Conservation (phyloP, 495 filamentous ascomycete genomes). For the Cercophora sp. region DNA sequence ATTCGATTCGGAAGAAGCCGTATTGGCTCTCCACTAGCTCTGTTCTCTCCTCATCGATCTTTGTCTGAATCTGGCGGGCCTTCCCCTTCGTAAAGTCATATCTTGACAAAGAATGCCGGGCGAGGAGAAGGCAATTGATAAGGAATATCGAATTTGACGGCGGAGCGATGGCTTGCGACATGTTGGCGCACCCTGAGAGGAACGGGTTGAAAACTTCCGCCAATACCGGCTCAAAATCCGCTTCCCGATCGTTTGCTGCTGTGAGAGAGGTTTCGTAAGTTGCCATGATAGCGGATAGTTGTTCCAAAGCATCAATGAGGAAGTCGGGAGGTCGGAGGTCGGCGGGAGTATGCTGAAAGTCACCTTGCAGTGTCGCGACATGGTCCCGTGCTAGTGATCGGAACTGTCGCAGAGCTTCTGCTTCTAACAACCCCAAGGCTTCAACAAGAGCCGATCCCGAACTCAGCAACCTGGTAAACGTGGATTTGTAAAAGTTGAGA, state of each 20-base stretch:
- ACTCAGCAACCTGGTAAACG: conserved; percentile 76
- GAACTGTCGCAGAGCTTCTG: conserved; percentile 80
- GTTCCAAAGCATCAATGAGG: conserved; percentile 72
- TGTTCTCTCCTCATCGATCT: conserved; percentile 36
- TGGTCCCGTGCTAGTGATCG: conserved; percentile 73
- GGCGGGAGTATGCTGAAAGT: conserved; percentile 58
- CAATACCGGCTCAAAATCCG: conserved; percentile 75
- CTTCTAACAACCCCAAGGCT: conserved; percentile 61
- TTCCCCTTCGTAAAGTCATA: conserved; percentile 54
- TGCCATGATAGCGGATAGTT: conserved; percentile 69
- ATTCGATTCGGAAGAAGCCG: conserved; percentile 64
- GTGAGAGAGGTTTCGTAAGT: conserved; percentile 79
- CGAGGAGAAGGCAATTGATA: conserved; percentile 72
- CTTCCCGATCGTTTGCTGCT: conserved; percentile 48
- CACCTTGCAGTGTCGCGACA: conserved; percentile 65
- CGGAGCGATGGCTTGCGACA: conserved; percentile 56
- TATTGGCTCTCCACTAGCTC: conserved; percentile 59
- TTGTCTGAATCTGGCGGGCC: conserved; percentile 41
- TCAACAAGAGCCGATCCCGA: conserved; percentile 65
- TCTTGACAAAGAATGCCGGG: conserved; percentile 44
- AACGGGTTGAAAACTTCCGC: conserved; percentile 83
- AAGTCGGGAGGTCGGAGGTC: conserved; percentile 82
- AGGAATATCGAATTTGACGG: conserved; percentile 69
- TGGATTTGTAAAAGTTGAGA: conserved; percentile 81
- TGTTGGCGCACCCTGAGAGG: conserved; percentile 64